Evolutionary conservation across 2,329 filamentous ascomycete genomes (phyloP), one percentile per base, ranked within the genome.

Genomic region (Diplodia scrobiculata): DNA sequence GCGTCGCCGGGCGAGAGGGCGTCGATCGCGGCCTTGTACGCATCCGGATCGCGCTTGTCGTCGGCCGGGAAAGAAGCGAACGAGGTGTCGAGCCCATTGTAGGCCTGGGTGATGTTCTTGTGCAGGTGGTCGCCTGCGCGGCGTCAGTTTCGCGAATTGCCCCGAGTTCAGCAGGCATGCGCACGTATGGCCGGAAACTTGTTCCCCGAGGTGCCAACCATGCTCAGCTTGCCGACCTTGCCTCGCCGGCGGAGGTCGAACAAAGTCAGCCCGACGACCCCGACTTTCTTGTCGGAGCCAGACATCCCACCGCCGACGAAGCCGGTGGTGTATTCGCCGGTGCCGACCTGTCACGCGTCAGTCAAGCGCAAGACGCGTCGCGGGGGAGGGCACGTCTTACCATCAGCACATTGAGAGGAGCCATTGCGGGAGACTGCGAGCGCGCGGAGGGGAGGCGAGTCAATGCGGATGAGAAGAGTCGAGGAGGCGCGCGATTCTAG

Each of bases 281-380:
- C 93, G 59, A 97, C 90, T 79, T 97, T 97, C 83, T 97, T 97
- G 84, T 97, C 94, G 59, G 92, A 96, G 11, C 86, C 89, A 3
- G 92, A 96, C 62, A 88, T 89, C 67, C 89, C 90, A 68, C 88
- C 89, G 67, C 91, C 92, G 66, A 97, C 92, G 72, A 95, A 97
- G 67, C 93, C 93, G 51, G 94, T 97, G 73, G 94, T 97, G 84
- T 62, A 62, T 84, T 97, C 93, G 74, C 93, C 94, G 11, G 93
- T 97, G 70, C 93, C 93, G 67, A 97, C 86, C 90, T 78, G 60
- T 7, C 13, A 25, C 41, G 38, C 41, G 17, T 66, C n/a, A 64
- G 55, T n/a, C 36, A 14, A n/a, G 19, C 29, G 13, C 27, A n/a
- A 62, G 27, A 19, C 52, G 34, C 21, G 53, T 19, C 45, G 25